These are phyloP conservation scores for Neocallimastix lanati DNA, from an alignment of 192 early-diverging fungal species.

Conservation along the genomic window DNA sequence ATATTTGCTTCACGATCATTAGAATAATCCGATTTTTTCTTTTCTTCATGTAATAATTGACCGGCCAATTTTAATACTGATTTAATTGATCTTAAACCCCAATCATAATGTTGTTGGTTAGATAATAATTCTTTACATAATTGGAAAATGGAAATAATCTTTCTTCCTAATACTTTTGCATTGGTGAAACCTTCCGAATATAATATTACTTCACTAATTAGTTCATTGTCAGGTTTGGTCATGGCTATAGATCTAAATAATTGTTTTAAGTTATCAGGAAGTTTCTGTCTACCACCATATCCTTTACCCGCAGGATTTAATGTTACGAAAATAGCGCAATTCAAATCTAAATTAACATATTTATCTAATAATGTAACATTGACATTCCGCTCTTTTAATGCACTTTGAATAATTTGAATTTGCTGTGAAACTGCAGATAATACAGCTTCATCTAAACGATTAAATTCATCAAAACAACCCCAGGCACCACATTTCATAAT, in stretches of 20 bases:
- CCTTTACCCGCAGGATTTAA: slow-evolving; percentile 41
- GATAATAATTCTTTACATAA: slow-evolving; percentile 34
- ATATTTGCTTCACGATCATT: slow-evolving; percentile 13
- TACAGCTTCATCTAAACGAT: slow-evolving; percentile 35
- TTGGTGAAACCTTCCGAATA: slow-evolving; percentile 36
- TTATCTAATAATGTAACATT: slow-evolving; percentile 20
- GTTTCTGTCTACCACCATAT: slow-evolving; percentile 38
- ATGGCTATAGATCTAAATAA: slow-evolving; percentile 38
- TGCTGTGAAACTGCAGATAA: slow-evolving; percentile 42
- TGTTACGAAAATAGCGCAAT: slow-evolving; percentile 42
- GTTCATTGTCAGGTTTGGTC: slow-evolving; percentile 40
- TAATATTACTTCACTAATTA: slow-evolving; percentile 36
- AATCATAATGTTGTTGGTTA: slow-evolving; percentile 32
- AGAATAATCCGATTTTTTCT: slow-evolving; percentile 6
- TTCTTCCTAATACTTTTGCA: slow-evolving; percentile 28
- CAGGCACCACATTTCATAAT: slow-evolving; percentile 40
- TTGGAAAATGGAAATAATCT: slow-evolving; percentile 33
- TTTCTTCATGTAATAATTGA: slow-evolving; percentile 21
- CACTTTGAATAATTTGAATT: slow-evolving; percentile 39
- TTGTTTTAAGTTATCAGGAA: slow-evolving; percentile 42
- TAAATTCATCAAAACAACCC: slow-evolving; percentile 48
- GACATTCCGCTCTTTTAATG: slow-evolving; percentile 18
- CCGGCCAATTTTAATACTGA: slow-evolving; percentile 27
- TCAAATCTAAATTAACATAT: slow-evolving; percentile 21
- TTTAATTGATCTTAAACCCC: slow-evolving; percentile 36